Percentiles rank a stretch among this genome's conserved stretches.
These are phyloP conservation scores for Grammothele lineata DNA, from an alignment of 768 basidiomycete species.

Conservation along the genomic window DNA sequence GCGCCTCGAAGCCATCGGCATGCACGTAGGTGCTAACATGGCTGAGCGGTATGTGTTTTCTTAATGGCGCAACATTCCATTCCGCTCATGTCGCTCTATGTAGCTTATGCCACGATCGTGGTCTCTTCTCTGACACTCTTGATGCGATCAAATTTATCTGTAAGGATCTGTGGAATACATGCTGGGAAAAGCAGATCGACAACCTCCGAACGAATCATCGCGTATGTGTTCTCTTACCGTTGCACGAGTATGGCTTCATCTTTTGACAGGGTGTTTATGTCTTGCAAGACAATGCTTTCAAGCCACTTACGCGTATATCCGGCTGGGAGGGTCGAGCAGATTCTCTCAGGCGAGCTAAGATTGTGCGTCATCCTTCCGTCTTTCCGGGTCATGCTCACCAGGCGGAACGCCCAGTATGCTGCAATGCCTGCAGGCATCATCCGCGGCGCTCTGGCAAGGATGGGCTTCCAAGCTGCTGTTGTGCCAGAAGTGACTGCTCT, in stretches of 20 bases:
- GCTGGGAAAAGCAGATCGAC: slow-evolving; percentile 94
- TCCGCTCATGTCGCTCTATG: not conserved
- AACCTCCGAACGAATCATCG: slow-evolving; percentile 94
- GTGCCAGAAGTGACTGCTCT: slow-evolving; percentile 72
- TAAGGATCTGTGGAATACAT: slow-evolving; percentile 91
- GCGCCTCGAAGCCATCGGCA: slow-evolving; percentile 77
- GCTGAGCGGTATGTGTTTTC: slow-evolving; percentile 69
- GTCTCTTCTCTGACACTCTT: slow-evolving; percentile 75
- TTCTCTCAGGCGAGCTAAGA: slow-evolving; percentile 62
- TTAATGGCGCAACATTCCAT: not conserved
- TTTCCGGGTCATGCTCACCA: not conserved
- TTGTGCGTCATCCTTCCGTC: slow-evolving; percentile 44
- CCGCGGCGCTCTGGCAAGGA: slow-evolving; percentile 70
- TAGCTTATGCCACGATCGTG: slow-evolving; percentile 73
- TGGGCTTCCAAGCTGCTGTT: slow-evolving; percentile 76
- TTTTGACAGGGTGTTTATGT: slow-evolving; percentile 80
- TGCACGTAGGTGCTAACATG: slow-evolving; percentile 83
- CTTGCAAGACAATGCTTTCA: slow-evolving; percentile 88
- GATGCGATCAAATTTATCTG: slow-evolving; percentile 95
- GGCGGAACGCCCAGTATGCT: slow-evolving; percentile 51
- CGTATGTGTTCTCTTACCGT: slow-evolving; percentile 37
- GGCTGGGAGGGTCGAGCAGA: slow-evolving; percentile 76
- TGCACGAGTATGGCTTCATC: not conserved
- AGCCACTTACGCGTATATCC: slow-evolving; percentile 76
- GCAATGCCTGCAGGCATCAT: slow-evolving; percentile 83